phyloP scores from a whole-genome alignment of 345 rosid species.

The Camelina sativa region DNA sequence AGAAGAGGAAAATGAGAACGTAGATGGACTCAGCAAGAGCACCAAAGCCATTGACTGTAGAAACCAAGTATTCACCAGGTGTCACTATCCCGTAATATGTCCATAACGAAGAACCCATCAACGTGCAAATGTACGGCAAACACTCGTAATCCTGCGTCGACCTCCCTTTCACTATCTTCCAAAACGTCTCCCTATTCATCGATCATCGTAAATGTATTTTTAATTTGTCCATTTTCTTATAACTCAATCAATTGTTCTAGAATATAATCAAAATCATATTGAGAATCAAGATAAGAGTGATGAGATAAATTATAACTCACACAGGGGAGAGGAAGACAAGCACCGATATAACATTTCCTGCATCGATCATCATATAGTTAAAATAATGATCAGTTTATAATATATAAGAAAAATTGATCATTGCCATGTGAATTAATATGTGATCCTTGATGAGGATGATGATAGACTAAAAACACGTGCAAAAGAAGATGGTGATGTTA shows the following conservation, averaged over 20 bases:
- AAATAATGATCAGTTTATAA: background rate
- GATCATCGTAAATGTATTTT: slow-evolving; percentile 1
- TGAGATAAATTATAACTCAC: slow-evolving; percentile 45
- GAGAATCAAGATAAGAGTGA: background rate
- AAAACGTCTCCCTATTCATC: slow-evolving; percentile 55
- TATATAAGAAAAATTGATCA: background rate
- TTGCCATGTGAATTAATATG: background rate
- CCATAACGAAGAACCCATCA: slow-evolving; percentile 72
- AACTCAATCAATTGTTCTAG: background rate
- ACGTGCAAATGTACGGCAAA: slow-evolving; percentile 74
- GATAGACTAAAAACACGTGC: background rate
- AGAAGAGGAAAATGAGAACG: slow-evolving; percentile 56
- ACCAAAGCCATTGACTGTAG: slow-evolving; percentile 84
- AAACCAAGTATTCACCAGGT: slow-evolving; percentile 69
- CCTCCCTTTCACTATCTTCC: slow-evolving; percentile 52
- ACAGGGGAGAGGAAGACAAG: slow-evolving; percentile 77
- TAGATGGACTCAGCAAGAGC: slow-evolving; percentile 57
- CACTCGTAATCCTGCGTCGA: slow-evolving; percentile 77
- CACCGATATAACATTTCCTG: slow-evolving; percentile 78
- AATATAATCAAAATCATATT: background rate
- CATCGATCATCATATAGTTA: slow-evolving; percentile 34
- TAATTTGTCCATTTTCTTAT: background rate
- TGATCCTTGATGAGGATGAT: slow-evolving; percentile 5
- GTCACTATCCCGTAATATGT: slow-evolving; percentile 75
- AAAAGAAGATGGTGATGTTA: slow-evolving; percentile 31